phyloP scores from a whole-genome alignment of 768 basidiomycete species.

The Clitopilus passeckerianus region DNA sequence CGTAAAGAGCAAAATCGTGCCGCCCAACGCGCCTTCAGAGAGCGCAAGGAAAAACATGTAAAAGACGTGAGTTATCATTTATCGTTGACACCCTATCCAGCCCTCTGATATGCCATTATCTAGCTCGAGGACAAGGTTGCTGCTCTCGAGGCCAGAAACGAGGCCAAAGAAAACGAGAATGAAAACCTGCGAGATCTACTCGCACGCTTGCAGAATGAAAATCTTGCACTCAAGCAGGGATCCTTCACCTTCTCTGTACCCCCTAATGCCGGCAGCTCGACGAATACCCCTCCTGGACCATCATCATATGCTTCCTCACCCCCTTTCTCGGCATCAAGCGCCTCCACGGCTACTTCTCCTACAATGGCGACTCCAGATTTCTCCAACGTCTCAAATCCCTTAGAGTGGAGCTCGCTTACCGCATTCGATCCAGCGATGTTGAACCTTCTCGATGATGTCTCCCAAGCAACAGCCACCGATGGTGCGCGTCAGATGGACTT shows the following conservation, averaged over 20 bases:
- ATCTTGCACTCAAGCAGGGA: conserved; percentile 71
- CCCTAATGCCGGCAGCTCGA: conserved; percentile 17
- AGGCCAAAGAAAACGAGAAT: conserved; percentile 70
- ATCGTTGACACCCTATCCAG: conserved; percentile 1
- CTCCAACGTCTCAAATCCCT: conserved; percentile 34
- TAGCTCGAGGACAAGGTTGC: conserved; percentile 92
- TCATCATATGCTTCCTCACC: conserved; percentile 20
- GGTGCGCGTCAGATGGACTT: conserved; percentile 60
- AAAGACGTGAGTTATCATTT: conserved; percentile 69
- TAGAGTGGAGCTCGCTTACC: conserved; percentile 65
- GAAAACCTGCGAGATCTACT: conserved; percentile 86
- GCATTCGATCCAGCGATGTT: conserved; percentile 69
- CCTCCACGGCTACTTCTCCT: conserved; percentile 15
- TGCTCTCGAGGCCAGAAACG: conserved; percentile 80
- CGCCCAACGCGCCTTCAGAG: conserved; percentile 95
- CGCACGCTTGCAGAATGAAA: conserved; percentile 81
- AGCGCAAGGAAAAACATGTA: conserved; percentile 96
- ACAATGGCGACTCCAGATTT: conserved; percentile 25
- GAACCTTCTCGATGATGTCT: conserved; percentile 55
- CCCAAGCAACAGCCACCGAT: conserved; percentile 49
- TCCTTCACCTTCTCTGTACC: conserved; percentile 85
- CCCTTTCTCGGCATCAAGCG: conserved; percentile 12
- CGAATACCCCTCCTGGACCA: conserved; percentile 17
- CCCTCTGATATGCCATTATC: conserved; percentile 2
- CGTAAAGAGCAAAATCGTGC: conserved; percentile 97